These are phyloP conservation scores for Xeromyces bisporus DNA, from an alignment of 495 filamentous ascomycete genomes.

Conservation along the genomic window DNA sequence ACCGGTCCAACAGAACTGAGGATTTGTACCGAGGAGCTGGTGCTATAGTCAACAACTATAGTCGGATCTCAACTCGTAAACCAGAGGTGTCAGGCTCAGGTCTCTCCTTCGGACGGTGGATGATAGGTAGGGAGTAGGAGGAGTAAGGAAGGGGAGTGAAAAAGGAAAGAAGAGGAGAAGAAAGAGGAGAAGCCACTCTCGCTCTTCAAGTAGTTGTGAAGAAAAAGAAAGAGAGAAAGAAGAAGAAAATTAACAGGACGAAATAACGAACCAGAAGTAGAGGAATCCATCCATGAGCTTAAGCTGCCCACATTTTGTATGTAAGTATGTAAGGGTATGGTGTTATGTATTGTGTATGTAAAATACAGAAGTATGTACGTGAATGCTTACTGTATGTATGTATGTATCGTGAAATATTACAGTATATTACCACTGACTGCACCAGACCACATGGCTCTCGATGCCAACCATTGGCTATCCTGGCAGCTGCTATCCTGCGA, in stretches of 20 bases:
- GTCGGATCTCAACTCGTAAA: constrained; percentile 11
- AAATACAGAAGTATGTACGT: no score
- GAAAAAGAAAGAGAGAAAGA: constrained; percentile 24
- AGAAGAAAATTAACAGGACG: constrained; percentile 10
- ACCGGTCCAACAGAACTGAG: constrained; percentile 16
- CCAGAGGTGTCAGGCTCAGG: constrained; percentile 19
- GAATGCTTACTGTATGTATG: no score
- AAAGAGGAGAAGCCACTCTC: constrained; percentile 24
- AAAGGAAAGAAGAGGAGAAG: constrained; percentile 38
- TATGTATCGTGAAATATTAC: no score
- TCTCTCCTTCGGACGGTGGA: constrained; percentile 33
- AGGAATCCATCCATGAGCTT: constrained; percentile 16
- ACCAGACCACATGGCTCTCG: no score
- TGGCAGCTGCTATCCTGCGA: no score
- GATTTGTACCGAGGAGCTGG: constrained; percentile 19
- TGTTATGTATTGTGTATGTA: not conserved
- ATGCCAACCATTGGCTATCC: no score
- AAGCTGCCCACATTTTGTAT: constrained; percentile 7
- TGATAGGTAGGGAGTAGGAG: constrained; percentile 35
- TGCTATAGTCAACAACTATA: constrained; percentile 12
- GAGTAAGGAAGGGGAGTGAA: constrained; percentile 31
- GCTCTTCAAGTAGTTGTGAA: constrained; percentile 35
- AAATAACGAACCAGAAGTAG: constrained; percentile 18
- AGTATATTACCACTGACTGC: no score
- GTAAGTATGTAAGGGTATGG: not conserved